A percentile compares a stretch with the other conserved stretches of the same genome.
Conservation (phyloP, 208 protist genomes). For the Herpetomonas muscarum region DNA sequence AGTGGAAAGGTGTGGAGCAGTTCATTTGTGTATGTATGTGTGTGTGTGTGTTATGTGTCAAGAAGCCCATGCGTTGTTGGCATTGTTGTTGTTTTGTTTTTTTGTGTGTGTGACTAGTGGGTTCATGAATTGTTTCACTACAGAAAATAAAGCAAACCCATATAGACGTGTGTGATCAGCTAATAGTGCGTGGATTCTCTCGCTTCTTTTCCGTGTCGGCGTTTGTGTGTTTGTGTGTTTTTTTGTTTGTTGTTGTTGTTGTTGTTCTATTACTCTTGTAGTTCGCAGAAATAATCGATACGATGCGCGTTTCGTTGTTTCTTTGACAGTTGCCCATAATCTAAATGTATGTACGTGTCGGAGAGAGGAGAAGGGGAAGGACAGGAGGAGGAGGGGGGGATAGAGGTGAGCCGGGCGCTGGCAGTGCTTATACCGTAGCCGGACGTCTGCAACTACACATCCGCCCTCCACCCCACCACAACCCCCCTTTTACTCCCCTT, state of each 20-base stretch:
- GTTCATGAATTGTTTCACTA: not conserved
- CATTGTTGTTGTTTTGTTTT: not conserved
- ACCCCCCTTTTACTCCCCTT: too few relatives aligned
- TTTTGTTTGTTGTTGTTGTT: slow-evolving; percentile 4
- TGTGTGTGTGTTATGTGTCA: not conserved
- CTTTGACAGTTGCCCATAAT: too few relatives aligned
- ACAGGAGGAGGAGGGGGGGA: too few relatives aligned
- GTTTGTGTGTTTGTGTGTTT: slow-evolving; percentile 3
- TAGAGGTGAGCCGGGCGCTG: too few relatives aligned
- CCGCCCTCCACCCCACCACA: too few relatives aligned
- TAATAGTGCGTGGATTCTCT: not conserved
- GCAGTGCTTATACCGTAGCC: too few relatives aligned
- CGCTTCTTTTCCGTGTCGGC: not conserved
- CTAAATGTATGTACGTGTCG: too few relatives aligned
- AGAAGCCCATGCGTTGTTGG: not conserved
- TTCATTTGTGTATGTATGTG: slow-evolving; percentile 1
- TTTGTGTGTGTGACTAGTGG: not conserved
- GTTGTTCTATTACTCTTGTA: not conserved
- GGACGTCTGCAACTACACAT: too few relatives aligned
- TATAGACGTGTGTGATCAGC: not conserved
- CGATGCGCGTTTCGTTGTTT: too few relatives aligned
- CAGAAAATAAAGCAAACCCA: not conserved
- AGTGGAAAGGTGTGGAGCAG: too few relatives aligned
- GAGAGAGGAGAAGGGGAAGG: too few relatives aligned
- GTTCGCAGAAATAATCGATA: too few relatives aligned